Percentiles rank a stretch among this genome's conserved stretches.
Evolutionary conservation across 352 stramenopile species (phyloP).

Genomic region (Globisporangium orthogonon): DNA sequence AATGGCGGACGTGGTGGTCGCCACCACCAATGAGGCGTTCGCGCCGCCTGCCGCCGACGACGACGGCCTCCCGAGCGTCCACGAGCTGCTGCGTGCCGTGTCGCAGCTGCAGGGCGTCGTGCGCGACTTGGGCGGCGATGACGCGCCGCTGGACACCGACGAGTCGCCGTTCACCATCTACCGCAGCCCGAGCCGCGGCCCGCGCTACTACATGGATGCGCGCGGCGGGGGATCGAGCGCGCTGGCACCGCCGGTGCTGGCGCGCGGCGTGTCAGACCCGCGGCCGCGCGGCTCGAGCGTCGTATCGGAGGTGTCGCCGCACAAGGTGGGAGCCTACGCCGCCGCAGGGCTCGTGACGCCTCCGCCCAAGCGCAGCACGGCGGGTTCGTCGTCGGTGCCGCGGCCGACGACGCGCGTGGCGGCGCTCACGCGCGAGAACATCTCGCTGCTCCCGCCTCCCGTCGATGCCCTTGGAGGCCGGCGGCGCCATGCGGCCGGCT

Average conservation of each 20-base stretch:
- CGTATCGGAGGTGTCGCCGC: constrained; percentile 7
- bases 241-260: background rate
- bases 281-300: constrained; percentile 11
- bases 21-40: background rate
- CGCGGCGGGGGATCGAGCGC: constrained; percentile 8
- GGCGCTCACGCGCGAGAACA: constrained; percentile 73
- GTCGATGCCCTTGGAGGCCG: constrained; percentile 13
- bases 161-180: constrained; percentile 25
- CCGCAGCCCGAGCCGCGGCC: constrained; percentile 17
- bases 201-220: constrained; percentile 11
- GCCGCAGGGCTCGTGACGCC: constrained; percentile 29
- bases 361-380: constrained; percentile 10
- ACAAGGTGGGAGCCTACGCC: constrained; percentile 3
- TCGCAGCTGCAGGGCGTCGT: constrained; percentile 34
- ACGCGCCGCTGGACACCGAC: constrained; percentile 12
- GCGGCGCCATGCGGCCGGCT: constrained; percentile 35
- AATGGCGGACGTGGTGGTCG: background rate
- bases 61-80: constrained; percentile 34
- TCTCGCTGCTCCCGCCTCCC: constrained; percentile 59
- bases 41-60: background rate
- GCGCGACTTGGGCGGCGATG: constrained; percentile 23
- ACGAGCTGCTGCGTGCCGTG: constrained; percentile 52
- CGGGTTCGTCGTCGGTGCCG: constrained; percentile 15
- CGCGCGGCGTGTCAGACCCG: constrained; percentile 13
- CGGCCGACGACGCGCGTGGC: constrained; percentile 42